Percentiles rank a stretch among this genome's conserved stretches.
These are phyloP conservation scores for Neurospora discreta DNA, from an alignment of 495 filamentous ascomycete genomes.

Conservation along the genomic window DNA sequence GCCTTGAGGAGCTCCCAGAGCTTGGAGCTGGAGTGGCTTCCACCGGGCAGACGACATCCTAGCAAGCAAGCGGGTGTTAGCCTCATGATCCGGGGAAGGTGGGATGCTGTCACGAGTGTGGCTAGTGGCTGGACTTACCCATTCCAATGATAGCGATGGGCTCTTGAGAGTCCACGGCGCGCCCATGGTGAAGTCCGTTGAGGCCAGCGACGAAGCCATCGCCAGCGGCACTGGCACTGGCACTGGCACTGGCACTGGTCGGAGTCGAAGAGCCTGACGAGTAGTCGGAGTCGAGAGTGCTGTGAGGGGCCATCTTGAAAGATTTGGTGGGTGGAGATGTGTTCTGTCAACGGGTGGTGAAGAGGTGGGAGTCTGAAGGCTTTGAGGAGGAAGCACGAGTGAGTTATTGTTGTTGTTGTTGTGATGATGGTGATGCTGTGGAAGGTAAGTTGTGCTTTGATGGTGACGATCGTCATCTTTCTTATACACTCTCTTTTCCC, in stretches of 20 bases:
- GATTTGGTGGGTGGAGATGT: not conserved
- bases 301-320: not conserved
- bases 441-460: not conserved
- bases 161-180: conserved; percentile 1
- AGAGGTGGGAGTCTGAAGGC: not conserved
- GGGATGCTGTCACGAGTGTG: not conserved
- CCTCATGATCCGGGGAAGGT: no score
- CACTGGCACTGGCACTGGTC: not conserved
- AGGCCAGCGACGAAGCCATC: not conserved
- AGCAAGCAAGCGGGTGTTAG: not conserved
- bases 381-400: not conserved
- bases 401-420: not conserved
- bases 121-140: conserved; percentile 1
- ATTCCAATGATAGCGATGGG: conserved; percentile 44
- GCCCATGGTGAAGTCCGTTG: not conserved
- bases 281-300: not conserved
- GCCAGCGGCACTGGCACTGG: not conserved
- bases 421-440: not conserved
- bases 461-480: not conserved
- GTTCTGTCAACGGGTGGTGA: not conserved
- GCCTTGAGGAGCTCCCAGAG: conserved; percentile 30
- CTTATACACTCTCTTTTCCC: not conserved
- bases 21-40: conserved; percentile 25
- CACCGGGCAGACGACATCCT: conserved; percentile 40
- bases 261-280: not conserved